Percentiles rank a stretch among this genome's conserved stretches.
These are phyloP conservation scores for Pelargonium citronellum DNA, from an alignment of 441 rosid genomes.

Conservation along the genomic window DNA sequence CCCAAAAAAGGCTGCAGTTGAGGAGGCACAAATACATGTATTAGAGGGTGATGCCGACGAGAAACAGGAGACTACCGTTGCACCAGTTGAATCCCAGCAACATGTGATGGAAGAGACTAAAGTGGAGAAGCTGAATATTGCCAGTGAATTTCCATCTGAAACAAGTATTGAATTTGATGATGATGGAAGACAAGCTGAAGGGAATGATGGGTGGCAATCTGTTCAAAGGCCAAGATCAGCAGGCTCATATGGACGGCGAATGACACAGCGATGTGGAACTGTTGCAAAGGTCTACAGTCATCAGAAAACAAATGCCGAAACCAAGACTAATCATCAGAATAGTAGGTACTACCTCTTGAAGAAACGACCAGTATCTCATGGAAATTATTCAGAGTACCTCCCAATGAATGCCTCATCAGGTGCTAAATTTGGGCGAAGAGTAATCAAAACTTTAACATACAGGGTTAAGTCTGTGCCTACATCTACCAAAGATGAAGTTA, in stretches of 20 bases:
- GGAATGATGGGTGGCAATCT: slow-evolving; percentile 96
- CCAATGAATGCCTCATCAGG: slow-evolving; percentile 45
- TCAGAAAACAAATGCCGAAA: slow-evolving; percentile 67
- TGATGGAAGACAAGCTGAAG: slow-evolving; percentile 38
- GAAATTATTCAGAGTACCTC: slow-evolving; percentile 57
- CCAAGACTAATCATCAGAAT: slow-evolving; percentile 54
- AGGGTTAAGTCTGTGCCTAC: slow-evolving; percentile 68
- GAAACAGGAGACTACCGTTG: slow-evolving; percentile 35
- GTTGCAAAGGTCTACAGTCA: slow-evolving; percentile 61
- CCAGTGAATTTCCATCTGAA: slow-evolving; percentile 38
- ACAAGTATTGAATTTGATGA: slow-evolving; percentile 16
- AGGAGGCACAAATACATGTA: slow-evolving; percentile 38
- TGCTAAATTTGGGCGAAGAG: slow-evolving; percentile 74
- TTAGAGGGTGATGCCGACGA: slow-evolving; percentile 29
- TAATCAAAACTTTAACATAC: slow-evolving; percentile 74
- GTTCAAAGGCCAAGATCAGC: slow-evolving; percentile 90
- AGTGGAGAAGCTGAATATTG: slow-evolving; percentile 29
- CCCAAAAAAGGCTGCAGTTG: slow-evolving; percentile 50
- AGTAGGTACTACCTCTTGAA: slow-evolving; percentile 58
- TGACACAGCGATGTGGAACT: slow-evolving; percentile 83
- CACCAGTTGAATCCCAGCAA: slow-evolving; percentile 33
- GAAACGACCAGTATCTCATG: slow-evolving; percentile 62
- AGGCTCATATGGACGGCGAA: slow-evolving; percentile 60
- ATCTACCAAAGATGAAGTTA: slow-evolving; percentile 35
- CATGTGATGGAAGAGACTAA: slow-evolving; percentile 35